Evolutionary conservation across 1,284 basidiomycete genomes (phyloP).

Genomic region (Trichosporon sp.): DNA sequence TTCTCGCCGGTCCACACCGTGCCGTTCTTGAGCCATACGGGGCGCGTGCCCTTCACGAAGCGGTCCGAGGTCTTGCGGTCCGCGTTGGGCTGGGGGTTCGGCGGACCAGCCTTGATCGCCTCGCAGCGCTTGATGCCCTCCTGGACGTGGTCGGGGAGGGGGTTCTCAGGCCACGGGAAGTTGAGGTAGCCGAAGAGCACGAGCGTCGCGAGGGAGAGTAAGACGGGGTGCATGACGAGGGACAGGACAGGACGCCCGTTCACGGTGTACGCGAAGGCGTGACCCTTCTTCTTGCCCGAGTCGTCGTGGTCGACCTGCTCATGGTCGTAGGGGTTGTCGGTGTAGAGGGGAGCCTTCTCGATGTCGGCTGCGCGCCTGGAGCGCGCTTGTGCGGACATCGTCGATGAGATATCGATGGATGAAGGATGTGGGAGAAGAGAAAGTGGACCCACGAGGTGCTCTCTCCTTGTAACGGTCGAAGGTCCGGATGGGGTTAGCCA

Average conservation of each 20-base stretch:
- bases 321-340: not conserved
- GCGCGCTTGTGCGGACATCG: conserved; percentile 7
- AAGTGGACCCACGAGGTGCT: conserved; percentile 1
- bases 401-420: not conserved
- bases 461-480: not conserved
- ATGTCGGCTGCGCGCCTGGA: conserved; percentile 16
- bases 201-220: conserved; percentile 6
- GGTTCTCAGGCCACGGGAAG: conserved; percentile 28
- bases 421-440: not conserved
- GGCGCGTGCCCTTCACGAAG: conserved; percentile 66
- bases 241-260: not conserved
- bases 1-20: conserved; percentile 76
- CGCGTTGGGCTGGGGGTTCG: conserved; percentile 56
- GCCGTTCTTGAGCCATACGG: conserved; percentile 73
- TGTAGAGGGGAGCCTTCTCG: conserved; percentile 24
- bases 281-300: not conserved
- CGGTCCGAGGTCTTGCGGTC: conserved; percentile 68
- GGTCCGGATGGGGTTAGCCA: not conserved
- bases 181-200: conserved; percentile 8
- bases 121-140: conserved; percentile 52
- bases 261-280: not conserved
- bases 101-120: conserved; percentile 39
- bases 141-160: conserved; percentile 38
- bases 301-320: conserved; percentile 7
- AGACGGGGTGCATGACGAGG: conserved; percentile 7